phyloP scores from a whole-genome alignment of 306 rosid species.

The Rubus parviflorus region DNA sequence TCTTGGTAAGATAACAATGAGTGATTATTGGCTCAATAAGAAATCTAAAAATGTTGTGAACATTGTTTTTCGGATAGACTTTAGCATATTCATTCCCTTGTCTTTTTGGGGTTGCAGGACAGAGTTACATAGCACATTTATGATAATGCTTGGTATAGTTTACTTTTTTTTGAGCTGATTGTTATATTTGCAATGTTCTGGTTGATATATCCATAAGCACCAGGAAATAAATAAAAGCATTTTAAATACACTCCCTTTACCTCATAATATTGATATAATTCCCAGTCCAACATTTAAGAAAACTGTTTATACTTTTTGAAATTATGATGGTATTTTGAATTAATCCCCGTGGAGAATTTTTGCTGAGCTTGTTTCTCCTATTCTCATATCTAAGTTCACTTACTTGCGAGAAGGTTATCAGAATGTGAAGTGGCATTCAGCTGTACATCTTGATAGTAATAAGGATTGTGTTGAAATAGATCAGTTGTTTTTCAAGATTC shows the following conservation, averaged over 20 bases:
- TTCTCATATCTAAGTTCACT: not conserved
- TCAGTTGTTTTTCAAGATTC: not conserved
- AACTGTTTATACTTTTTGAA: not conserved
- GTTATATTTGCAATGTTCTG: not conserved
- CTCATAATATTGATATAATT: not conserved
- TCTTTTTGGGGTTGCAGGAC: not conserved
- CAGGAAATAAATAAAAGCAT: not conserved
- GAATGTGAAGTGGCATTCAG: conserved; percentile 3
- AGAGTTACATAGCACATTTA: not conserved
- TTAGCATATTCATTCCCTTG: not conserved
- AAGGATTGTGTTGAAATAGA: not conserved
- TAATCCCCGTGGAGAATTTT: not conserved
- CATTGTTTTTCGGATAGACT: not conserved
- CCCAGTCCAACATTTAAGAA: not conserved
- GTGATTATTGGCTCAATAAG: too few species aligned
- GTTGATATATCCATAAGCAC: not conserved
- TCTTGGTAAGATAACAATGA: not conserved
- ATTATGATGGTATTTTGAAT: not conserved
- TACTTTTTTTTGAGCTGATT: not conserved
- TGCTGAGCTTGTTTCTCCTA: conserved; percentile 3
- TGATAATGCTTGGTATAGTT: not conserved
- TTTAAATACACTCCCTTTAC: not conserved
- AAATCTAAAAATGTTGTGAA: not conserved
- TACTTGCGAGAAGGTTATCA: not conserved
- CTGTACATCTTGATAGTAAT: not conserved